phyloP scores from a whole-genome alignment of 2,329 filamentous ascomycete species.

The Eutypa lata region DNA sequence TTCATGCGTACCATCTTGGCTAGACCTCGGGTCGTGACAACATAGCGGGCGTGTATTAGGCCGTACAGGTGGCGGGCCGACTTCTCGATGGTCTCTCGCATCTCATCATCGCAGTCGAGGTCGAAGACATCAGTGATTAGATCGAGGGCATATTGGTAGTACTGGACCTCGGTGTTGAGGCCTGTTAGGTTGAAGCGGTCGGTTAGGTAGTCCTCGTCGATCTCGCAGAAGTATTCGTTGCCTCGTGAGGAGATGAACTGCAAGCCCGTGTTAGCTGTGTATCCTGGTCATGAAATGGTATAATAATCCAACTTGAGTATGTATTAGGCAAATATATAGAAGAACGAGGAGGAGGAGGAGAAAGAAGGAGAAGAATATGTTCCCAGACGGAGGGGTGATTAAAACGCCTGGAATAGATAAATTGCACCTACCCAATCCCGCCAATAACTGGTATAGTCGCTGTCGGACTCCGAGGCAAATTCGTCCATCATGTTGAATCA shows the following conservation, averaged over 20 bases:
- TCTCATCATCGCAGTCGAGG: slow-evolving; percentile 96
- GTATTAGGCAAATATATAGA: no score
- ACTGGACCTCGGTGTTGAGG: slow-evolving; percentile 94
- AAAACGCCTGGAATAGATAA: not conserved
- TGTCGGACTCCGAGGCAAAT: slow-evolving; percentile 96
- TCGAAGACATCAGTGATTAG: slow-evolving; percentile 98
- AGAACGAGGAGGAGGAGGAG: no score
- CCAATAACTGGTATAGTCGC: slow-evolving; percentile 99
- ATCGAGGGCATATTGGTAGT: slow-evolving; percentile 98
- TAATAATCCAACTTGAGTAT: no score
- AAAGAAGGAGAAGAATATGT: slow-evolving; percentile 2
- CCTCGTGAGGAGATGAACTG: slow-evolving; percentile 97
- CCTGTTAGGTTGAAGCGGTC: slow-evolving; percentile 98
- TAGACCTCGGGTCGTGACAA: slow-evolving; percentile 90
- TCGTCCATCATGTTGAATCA: slow-evolving; percentile 71
- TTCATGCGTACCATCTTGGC: slow-evolving; percentile 79
- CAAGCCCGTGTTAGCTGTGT: slow-evolving; percentile 17
- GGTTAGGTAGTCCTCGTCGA: slow-evolving; percentile 97
- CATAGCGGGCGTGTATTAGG: slow-evolving; percentile 91
- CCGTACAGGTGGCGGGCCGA: slow-evolving; percentile 94
- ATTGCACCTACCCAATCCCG: slow-evolving; percentile 84
- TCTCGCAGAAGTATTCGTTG: slow-evolving; percentile 99
- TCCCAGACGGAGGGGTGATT: not conserved
- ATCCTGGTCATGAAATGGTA: not conserved
- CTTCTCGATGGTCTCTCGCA: slow-evolving; percentile 97